phyloP scores from a whole-genome alignment of 441 rosid species.

The Pelargonium australe region DNA sequence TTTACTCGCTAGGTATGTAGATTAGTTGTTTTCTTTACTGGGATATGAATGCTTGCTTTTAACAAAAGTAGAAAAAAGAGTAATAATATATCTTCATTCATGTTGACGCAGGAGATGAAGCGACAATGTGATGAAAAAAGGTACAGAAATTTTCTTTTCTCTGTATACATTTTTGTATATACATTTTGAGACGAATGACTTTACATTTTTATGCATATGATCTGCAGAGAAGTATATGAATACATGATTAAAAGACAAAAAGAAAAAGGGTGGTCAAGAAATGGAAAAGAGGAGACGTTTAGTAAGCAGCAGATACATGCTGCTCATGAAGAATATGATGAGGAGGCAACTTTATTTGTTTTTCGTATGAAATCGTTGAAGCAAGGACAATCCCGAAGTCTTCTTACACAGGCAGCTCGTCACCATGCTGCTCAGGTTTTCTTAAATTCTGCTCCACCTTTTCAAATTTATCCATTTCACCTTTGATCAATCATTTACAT shows the following conservation, averaged over 20 bases:
- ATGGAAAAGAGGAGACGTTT: conserved; percentile 54
- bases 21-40: not conserved
- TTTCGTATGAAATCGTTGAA: conserved; percentile 65
- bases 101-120: conserved; percentile 60
- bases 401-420: conserved; percentile 70
- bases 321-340: conserved; percentile 60
- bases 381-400: conserved; percentile 74
- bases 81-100: conserved; percentile 9
- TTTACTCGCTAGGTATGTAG: not conserved
- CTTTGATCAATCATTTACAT: not conserved
- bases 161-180: conserved; percentile 10
- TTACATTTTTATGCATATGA: conserved; percentile 19
- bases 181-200: conserved; percentile 12
- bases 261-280: conserved; percentile 55
- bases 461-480: conserved; percentile 15
- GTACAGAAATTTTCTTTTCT: conserved; percentile 25
- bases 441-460: conserved; percentile 5
- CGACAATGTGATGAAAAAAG: conserved; percentile 68
- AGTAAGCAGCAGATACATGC: conserved; percentile 48
- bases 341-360: conserved; percentile 57
- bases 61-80: not conserved
- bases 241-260: conserved; percentile 37
- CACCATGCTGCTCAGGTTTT: conserved; percentile 83
- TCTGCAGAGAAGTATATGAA: conserved; percentile 47
- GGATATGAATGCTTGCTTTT: not conserved